Evolutionary conservation across 129 eudicot species (phyloP).

Genomic region (Calendula officinalis): DNA sequence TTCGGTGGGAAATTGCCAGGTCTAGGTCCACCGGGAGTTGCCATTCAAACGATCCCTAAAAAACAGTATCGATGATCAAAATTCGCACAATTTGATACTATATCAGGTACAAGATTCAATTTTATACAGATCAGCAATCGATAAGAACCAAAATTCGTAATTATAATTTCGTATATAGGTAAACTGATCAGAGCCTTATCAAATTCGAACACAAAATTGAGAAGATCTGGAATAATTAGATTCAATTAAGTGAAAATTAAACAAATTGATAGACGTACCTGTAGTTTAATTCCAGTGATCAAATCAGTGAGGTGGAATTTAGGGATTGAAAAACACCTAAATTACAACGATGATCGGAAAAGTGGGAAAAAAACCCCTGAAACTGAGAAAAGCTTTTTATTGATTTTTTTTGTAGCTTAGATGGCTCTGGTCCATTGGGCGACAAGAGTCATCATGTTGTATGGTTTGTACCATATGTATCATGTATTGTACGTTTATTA

Average conservation of each 20-base stretch:
- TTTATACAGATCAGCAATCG: constrained; percentile 18
- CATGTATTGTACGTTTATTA: not conserved
- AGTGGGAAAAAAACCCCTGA: not conserved
- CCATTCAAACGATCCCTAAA: constrained; percentile 42
- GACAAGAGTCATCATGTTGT: constrained; percentile 11
- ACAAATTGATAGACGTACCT: constrained; percentile 15
- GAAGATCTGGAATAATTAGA: not conserved
- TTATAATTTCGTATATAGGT: not conserved
- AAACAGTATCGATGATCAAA: constrained; percentile 17
- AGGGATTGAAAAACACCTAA: not conserved
- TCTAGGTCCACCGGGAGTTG: constrained; percentile 59
- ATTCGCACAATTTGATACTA: constrained; percentile 5
- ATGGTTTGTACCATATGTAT: constrained; percentile 16
- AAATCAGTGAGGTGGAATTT: constrained; percentile 23
- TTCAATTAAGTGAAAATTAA: constrained; percentile 1
- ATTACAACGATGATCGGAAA: constrained; percentile 19
- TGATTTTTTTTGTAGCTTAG: not conserved
- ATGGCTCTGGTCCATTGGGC: constrained; percentile 13
- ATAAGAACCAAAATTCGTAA: constrained; percentile 15
- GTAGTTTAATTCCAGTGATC: constrained; percentile 20
- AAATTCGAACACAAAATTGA: constrained; percentile 1
- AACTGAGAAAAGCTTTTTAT: not conserved
- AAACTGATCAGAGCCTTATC: not conserved
- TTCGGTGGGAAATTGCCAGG: constrained; percentile 48
- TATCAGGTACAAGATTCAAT: not conserved